Evolutionary conservation across 768 basidiomycete genomes (phyloP).

Genomic region (Lactifluus volemus): DNA sequence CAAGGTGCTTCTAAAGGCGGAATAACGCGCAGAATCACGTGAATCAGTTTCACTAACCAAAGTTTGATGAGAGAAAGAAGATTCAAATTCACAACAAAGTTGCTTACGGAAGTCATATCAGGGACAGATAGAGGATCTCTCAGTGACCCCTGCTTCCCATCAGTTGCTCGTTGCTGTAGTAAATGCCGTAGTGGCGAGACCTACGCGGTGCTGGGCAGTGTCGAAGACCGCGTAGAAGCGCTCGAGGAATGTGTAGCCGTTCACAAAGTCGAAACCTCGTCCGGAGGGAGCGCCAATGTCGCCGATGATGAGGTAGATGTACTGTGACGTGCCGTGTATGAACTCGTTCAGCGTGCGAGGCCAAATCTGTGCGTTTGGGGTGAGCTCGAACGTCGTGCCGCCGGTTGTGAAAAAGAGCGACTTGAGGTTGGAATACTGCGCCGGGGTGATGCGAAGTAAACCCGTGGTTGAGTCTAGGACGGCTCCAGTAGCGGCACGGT

Average conservation of each 20-base stretch:
- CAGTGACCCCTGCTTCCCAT: background rate
- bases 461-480: conserved; percentile 26
- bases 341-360: conserved; percentile 35
- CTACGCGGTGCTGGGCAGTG: conserved; percentile 45
- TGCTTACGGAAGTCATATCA: too few relatives aligned
- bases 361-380: conserved; percentile 25
- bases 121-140: too few relatives aligned
- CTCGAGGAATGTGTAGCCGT: conserved; percentile 21
- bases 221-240: conserved; percentile 64
- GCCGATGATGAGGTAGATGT: conserved; percentile 33
- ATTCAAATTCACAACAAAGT: too few relatives aligned
- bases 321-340: conserved; percentile 31
- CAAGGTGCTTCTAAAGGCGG: too few relatives aligned
- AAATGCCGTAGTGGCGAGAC: conserved; percentile 44
- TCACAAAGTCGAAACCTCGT: conserved; percentile 47
- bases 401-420: conserved; percentile 8
- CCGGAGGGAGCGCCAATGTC: conserved; percentile 34
- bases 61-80: too few relatives aligned
- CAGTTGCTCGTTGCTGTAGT: conserved; percentile 38
- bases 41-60: too few relatives aligned
- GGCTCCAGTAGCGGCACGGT: conserved; percentile 28
- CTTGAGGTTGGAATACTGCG: too few relatives aligned
- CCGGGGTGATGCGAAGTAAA: conserved; percentile 18
- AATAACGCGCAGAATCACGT: too few relatives aligned
- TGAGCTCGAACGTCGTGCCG: conserved; percentile 30